A percentile compares a stretch with the other conserved stretches of the same genome.
Conservation (phyloP, 257 asterid species). For the Solanum pennellii region DNA sequence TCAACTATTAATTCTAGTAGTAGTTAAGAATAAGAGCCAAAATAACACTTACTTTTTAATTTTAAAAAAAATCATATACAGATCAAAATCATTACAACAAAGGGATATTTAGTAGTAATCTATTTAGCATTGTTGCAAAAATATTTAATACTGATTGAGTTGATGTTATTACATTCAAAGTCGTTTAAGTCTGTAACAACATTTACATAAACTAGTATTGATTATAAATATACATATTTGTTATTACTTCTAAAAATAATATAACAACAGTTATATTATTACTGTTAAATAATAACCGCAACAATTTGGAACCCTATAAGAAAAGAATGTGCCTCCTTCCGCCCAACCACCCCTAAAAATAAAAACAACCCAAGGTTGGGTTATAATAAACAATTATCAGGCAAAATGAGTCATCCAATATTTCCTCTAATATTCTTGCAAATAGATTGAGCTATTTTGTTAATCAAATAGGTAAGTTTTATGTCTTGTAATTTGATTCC, state of each 20-base stretch:
- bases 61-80: not conserved
- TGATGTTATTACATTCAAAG: too few relatives aligned
- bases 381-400: constrained; percentile 22
- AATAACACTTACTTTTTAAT: too few relatives aligned
- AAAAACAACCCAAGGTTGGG: not conserved
- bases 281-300: not conserved
- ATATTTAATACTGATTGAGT: too few relatives aligned
- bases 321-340: not conserved
- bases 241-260: too few relatives aligned
- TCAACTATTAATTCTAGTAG: not conserved
- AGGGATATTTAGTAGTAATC: too few relatives aligned
- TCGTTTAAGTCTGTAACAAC: not conserved
- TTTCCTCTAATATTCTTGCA: constrained; percentile 45
- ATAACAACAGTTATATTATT: too few relatives aligned
- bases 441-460: constrained; percentile 23
- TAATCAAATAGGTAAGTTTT: constrained; percentile 31
- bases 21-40: not conserved
- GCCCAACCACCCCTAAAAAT: not conserved
- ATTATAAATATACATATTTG: not conserved
- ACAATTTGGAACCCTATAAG: not conserved
- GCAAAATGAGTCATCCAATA: constrained; percentile 20
- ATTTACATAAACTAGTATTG: too few relatives aligned
- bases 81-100: too few relatives aligned
- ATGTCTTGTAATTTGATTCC: constrained; percentile 38
- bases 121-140: too few relatives aligned